Percentiles rank a stretch among this genome's conserved stretches.
phyloP scores from a whole-genome alignment of 495 filamentous ascomycete genomes.

The Neurospora sp. region DNA sequence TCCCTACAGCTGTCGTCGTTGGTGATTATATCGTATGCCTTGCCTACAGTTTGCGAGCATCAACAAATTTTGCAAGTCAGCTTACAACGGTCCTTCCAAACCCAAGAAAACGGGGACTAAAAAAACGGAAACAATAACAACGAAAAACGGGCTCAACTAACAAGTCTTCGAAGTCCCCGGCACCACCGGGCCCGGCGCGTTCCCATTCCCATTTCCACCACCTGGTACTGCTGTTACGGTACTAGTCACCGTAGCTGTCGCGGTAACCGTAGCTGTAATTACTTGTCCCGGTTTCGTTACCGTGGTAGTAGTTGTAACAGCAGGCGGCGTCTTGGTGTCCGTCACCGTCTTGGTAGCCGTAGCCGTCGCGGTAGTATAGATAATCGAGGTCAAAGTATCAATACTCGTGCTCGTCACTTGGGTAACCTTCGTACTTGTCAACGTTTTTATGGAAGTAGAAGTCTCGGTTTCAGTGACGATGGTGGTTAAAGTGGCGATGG shows the following conservation, averaged over 20 bases:
- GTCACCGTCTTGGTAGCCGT: background rate
- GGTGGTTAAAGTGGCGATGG: background rate
- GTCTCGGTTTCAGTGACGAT: background rate
- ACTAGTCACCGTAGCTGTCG: background rate
- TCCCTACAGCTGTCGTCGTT: conserved; percentile 6
- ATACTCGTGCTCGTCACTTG: background rate
- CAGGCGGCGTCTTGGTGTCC: background rate
- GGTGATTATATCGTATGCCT: conserved; percentile 4
- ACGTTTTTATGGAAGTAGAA: background rate
- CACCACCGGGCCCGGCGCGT: conserved; percentile 4
- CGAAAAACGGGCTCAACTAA: conserved; percentile 4
- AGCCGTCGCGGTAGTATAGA: background rate
- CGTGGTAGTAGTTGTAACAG: background rate
- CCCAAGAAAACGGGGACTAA: too few species aligned
- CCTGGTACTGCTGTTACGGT: background rate
- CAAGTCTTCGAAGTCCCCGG: conserved; percentile 14
- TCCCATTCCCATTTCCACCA: background rate
- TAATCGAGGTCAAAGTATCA: background rate
- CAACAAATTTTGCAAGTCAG: too few species aligned
- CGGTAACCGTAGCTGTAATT: background rate
- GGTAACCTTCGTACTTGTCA: background rate
- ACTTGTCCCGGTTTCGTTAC: background rate
- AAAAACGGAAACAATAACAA: too few species aligned
- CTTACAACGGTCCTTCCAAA: too few species aligned
- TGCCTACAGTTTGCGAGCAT: background rate